These are phyloP conservation scores for Brassica balearica DNA, from an alignment of 441 rosid species.

Conservation along the genomic window DNA sequence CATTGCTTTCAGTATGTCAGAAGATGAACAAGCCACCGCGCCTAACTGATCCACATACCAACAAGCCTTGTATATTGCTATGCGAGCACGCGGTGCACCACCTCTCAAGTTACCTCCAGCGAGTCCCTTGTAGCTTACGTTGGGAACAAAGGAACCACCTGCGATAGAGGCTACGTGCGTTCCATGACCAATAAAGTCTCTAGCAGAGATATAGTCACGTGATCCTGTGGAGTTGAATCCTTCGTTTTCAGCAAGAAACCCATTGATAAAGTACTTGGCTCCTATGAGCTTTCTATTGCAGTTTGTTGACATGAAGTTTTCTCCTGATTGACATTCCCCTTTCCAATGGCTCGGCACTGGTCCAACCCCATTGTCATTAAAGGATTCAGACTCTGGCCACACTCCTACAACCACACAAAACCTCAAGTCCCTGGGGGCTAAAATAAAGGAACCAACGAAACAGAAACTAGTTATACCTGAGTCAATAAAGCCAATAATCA, in stretches of 20 bases:
- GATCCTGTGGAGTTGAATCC: conserved; percentile 48
- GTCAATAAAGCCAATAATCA: conserved; percentile 35
- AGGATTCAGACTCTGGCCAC: conserved; percentile 70
- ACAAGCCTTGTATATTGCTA: conserved; percentile 77
- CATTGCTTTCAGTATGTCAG: conserved; percentile 68
- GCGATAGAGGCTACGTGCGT: conserved; percentile 69
- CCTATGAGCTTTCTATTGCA: conserved; percentile 62
- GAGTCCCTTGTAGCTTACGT: conserved; percentile 55
- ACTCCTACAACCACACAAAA: conserved; percentile 48
- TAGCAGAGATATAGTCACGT: conserved; percentile 54
- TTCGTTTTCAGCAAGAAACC: conserved; percentile 54
- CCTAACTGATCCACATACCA: conserved; percentile 48
- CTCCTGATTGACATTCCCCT: conserved; percentile 58
- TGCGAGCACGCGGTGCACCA: conserved; percentile 65
- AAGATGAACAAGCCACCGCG: conserved; percentile 49
- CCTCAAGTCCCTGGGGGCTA: background rate
- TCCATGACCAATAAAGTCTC: conserved; percentile 71
- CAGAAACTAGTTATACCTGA: conserved; percentile 15
- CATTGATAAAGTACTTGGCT: conserved; percentile 60
- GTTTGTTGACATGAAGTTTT: conserved; percentile 3
- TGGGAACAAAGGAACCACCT: conserved; percentile 57
- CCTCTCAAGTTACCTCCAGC: conserved; percentile 60
- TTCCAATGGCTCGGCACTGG: conserved; percentile 66
- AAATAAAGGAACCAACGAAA: background rate
- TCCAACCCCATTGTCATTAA: conserved; percentile 60